Percentiles rank a stretch among this genome's conserved stretches.
Evolutionary conservation across 1,284 basidiomycete species (phyloP).

Genomic region (Puccinia horiana): DNA sequence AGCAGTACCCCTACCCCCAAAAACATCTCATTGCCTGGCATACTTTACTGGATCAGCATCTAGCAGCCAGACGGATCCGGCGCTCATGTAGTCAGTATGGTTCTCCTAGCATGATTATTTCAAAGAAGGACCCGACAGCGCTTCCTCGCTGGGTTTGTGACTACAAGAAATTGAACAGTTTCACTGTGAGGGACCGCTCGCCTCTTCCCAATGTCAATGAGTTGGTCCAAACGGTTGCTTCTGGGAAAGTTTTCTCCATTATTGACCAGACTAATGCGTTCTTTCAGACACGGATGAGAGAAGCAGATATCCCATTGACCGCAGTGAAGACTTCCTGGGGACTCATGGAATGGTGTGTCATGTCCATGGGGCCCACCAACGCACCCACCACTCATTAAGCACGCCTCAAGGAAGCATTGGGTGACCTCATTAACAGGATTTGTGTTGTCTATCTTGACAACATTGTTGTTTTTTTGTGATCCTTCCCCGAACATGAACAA

Average conservation of each 20-base stretch:
- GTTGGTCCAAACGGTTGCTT: conserved; percentile 45
- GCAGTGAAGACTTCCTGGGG: conserved; percentile 49
- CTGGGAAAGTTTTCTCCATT: conserved; percentile 50
- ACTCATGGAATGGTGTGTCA: conserved; percentile 48
- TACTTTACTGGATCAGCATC: not conserved
- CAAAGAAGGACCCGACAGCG: conserved; percentile 50
- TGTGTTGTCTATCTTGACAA: no score
- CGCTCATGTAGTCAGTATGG: not conserved
- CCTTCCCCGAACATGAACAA: no score
- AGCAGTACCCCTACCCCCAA: not conserved
- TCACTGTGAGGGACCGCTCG: conserved; percentile 27
- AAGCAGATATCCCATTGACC: conserved; percentile 51
- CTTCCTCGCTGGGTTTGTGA: conserved; percentile 49
- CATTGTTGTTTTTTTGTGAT: conserved; percentile 29
- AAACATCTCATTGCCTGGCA: not conserved
- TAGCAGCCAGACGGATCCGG: not conserved
- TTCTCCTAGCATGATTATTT: conserved; percentile 21
- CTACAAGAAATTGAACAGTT: not conserved
- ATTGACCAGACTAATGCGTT: conserved; percentile 51
- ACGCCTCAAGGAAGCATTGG: not conserved
- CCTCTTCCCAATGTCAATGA: conserved; percentile 52
- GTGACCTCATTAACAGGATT: not conserved
- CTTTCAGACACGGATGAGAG: conserved; percentile 50
- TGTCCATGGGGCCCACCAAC: conserved; percentile 55
- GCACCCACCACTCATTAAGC: conserved; percentile 59